phyloP scores from a whole-genome alignment of 169 alveolate genomes.

The Theileria equi region DNA sequence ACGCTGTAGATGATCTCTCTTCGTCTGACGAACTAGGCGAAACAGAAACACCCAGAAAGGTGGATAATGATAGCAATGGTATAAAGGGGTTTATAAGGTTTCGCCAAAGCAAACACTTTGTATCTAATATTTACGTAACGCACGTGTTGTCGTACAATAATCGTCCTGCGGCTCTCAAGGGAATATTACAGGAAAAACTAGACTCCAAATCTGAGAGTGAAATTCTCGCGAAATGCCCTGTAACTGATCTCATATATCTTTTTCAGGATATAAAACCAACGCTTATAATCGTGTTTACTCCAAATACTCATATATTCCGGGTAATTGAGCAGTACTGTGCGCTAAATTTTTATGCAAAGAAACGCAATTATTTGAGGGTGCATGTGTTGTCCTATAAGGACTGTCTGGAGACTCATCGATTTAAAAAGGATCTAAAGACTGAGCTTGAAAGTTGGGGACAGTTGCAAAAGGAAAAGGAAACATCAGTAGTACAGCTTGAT shows the following conservation, averaged over 20 bases:
- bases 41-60: not conserved
- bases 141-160: slow-evolving; percentile 9
- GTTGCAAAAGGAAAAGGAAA: slow-evolving; percentile 35
- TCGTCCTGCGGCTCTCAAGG: slow-evolving; percentile 20
- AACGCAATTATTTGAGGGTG: slow-evolving; percentile 16
- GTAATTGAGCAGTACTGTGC: slow-evolving; percentile 64
- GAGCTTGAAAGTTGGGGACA: slow-evolving; percentile 53
- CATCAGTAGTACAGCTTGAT: slow-evolving; percentile 36
- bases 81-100: not conserved
- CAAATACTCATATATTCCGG: slow-evolving; percentile 52
- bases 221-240: slow-evolving; percentile 14
- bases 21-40: not conserved
- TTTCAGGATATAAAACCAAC: slow-evolving; percentile 38
- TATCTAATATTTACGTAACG: slow-evolving; percentile 2
- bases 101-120: not conserved
- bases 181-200: slow-evolving; percentile 24
- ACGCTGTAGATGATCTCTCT: not conserved
- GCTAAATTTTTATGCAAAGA: slow-evolving; percentile 5
- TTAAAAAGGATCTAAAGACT: slow-evolving; percentile 33
- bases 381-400: slow-evolving; percentile 47
- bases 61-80: not conserved
- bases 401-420: slow-evolving; percentile 56
- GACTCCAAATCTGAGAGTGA: slow-evolving; percentile 1
- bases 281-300: slow-evolving; percentile 36
- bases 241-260: slow-evolving; percentile 19